A percentile compares a stretch with the other conserved stretches of the same genome.
Evolutionary conservation across 345 rosid genomes (phyloP).

Genomic region (Acer saccharum): DNA sequence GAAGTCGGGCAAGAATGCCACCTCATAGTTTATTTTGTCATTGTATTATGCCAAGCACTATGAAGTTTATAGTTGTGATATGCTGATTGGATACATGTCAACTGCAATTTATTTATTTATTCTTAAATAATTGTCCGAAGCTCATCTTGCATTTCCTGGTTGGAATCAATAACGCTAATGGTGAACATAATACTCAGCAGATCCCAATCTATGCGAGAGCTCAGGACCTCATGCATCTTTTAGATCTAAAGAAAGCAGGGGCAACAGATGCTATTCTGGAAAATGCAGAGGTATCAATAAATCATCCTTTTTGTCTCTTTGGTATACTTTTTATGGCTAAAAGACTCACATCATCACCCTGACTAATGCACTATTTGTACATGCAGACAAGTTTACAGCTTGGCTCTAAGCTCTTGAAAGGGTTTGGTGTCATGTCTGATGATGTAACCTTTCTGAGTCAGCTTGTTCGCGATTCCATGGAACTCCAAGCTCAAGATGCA

Average conservation of each 20-base stretch:
- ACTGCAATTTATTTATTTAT: not conserved
- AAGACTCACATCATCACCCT: constrained; percentile 2
- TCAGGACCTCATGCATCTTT: constrained; percentile 76
- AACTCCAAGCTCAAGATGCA: constrained; percentile 73
- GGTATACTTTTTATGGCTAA: not conserved
- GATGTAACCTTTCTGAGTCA: constrained; percentile 78
- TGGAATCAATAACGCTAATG: constrained; percentile 15
- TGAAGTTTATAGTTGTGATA: not conserved
- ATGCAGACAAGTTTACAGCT: constrained; percentile 90
- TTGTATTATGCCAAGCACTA: not conserved
- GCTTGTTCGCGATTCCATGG: constrained; percentile 84
- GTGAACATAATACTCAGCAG: constrained; percentile 40
- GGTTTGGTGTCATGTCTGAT: constrained; percentile 96
- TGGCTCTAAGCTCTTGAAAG: constrained; percentile 89
- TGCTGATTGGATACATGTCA: not conserved
- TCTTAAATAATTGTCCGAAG: not conserved
- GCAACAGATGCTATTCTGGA: constrained; percentile 93
- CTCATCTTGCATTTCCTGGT: constrained; percentile 8
- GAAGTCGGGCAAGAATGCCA: not conserved
- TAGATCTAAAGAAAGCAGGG: constrained; percentile 91
- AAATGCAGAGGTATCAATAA: constrained; percentile 70
- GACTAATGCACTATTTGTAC: constrained; percentile 6
- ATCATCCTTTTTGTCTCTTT: not conserved
- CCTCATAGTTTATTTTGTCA: not conserved
- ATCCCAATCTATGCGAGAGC: constrained; percentile 90